phyloP scores from a whole-genome alignment of 352 stramenopile genomes.

The Aphanomyces stellatus region DNA sequence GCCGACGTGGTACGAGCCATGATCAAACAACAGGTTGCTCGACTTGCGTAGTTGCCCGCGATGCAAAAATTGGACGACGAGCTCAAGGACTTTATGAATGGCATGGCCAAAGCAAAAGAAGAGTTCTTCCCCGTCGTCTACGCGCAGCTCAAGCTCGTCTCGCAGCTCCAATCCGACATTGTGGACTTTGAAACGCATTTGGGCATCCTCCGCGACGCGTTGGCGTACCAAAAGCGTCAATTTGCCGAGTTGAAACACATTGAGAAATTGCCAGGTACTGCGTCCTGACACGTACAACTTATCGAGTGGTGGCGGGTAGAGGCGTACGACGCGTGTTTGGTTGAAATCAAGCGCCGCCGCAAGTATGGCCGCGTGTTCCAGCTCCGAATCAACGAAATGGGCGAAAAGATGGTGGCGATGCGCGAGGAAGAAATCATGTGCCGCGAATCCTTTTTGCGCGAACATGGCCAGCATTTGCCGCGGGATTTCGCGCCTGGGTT shows the following conservation, averaged over 20 bases:
- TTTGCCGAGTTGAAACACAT: slow-evolving; percentile 82
- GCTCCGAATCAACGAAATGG: slow-evolving; percentile 77
- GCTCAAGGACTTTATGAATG: slow-evolving; percentile 43
- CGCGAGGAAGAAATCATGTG: slow-evolving; percentile 74
- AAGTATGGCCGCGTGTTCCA: slow-evolving; percentile 69
- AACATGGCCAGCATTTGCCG: slow-evolving; percentile 70
- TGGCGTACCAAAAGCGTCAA: slow-evolving; percentile 69
- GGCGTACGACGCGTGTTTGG: slow-evolving; percentile 67
- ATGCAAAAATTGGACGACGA: slow-evolving; percentile 55
- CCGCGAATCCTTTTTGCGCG: slow-evolving; percentile 63
- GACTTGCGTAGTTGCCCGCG: slow-evolving; percentile 39
- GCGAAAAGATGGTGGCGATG: slow-evolving; percentile 70
- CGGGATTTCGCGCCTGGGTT: slow-evolving; percentile 73
- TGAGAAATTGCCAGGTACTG: slow-evolving; percentile 65
- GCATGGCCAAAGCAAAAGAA: slow-evolving; percentile 45
- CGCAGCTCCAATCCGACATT: slow-evolving; percentile 74
- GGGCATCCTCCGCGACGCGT: slow-evolving; percentile 64
- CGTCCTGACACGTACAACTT: slow-evolving; percentile 28
- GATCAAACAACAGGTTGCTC: neutral
- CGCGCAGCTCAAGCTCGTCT: slow-evolving; percentile 58
- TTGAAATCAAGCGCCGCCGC: slow-evolving; percentile 64
- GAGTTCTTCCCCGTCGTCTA: slow-evolving; percentile 51
- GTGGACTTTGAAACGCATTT: slow-evolving; percentile 85
- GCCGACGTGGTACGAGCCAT: slow-evolving; percentile 47
- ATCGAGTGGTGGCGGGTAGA: slow-evolving; percentile 22